phyloP scores from a whole-genome alignment of 305 asterid genomes.

The Fraxinus sp. region DNA sequence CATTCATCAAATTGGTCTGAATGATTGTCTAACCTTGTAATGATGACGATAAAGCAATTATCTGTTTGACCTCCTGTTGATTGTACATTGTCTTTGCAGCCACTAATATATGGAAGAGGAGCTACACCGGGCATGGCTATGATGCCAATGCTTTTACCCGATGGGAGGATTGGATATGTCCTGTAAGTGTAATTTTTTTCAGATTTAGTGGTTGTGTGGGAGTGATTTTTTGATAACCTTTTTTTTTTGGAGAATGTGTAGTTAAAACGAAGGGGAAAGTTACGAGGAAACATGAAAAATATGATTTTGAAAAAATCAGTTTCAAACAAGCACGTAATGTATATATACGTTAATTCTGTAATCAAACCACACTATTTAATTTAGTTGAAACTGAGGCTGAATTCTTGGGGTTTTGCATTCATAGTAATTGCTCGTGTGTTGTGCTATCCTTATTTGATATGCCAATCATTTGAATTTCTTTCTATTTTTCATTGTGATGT shows the following conservation, averaged over 20 bases:
- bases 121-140: conserved; percentile 88
- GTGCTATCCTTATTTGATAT: neutral
- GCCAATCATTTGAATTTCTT: neutral
- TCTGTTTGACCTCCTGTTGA: conserved; percentile 19
- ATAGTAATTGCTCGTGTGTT: neutral
- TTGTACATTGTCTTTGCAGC: conserved; percentile 44
- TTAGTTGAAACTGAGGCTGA: neutral
- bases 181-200: conserved; percentile 57
- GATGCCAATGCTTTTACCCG: conserved; percentile 99
- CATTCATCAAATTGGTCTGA: neutral
- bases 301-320: neutral
- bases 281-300: neutral
- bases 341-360: neutral
- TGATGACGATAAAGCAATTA: neutral
- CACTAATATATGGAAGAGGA: conserved; percentile 80
- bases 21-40: neutral
- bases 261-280: neutral
- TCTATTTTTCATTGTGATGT: neutral
- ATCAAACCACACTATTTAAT: neutral
- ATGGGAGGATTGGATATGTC: conserved; percentile 97
- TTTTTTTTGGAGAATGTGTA: neutral
- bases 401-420: neutral
- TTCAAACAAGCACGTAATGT: neutral
- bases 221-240: neutral
- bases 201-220: neutral